Conservation (phyloP, 139 green algal genomes). For the Pleodorina starrii region DNA sequence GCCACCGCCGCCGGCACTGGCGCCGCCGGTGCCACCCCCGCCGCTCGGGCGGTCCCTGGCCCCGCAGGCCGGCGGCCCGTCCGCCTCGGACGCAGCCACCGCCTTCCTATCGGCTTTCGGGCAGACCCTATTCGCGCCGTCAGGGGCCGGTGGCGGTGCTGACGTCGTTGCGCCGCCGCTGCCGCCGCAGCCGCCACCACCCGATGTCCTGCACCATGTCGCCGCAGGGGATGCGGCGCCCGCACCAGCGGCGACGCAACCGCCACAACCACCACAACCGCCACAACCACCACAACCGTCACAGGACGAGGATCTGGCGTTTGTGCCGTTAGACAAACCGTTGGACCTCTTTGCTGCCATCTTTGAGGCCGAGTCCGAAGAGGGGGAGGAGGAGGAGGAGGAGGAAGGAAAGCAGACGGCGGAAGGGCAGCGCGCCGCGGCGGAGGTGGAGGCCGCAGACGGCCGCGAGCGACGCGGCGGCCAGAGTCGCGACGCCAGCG, state of each 20-base stretch:
- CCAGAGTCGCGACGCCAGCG: too few relatives aligned
- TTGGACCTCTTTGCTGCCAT: constrained; percentile 92
- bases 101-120: constrained; percentile 51
- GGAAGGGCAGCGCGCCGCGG: not conserved
- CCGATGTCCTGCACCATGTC: not conserved
- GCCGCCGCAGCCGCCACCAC: not conserved
- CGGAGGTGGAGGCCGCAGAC: not conserved
- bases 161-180: not conserved
- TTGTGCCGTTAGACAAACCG: constrained; percentile 63
- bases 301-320: constrained; percentile 1
- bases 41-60: not conserved
- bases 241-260: not conserved
- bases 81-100: constrained; percentile 12
- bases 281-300: not conserved
- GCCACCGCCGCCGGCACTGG: not conserved
- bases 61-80: not conserved
- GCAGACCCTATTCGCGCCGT: not conserved
- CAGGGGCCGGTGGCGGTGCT: not conserved
- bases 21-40: not conserved
- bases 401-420: constrained; percentile 29
- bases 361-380: constrained; percentile 79
- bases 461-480: too few relatives aligned
- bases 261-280: not conserved
- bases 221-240: not conserved
- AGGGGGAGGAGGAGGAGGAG: constrained; percentile 71